Conservation (phyloP, 75 land plant genomes). For the Cryptomeria japonica region DNA sequence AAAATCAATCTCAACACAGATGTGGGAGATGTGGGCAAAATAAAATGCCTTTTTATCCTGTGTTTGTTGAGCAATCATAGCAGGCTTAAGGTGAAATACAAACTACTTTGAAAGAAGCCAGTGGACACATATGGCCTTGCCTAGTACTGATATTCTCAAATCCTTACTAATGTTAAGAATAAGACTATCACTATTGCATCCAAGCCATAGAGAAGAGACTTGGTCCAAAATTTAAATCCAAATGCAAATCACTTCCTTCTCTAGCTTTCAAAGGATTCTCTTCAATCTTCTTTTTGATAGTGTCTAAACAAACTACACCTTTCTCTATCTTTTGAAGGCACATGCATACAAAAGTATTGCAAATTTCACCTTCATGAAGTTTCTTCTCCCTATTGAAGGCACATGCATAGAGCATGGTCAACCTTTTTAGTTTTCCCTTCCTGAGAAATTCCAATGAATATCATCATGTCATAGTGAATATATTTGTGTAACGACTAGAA, state of each 20-base stretch:
- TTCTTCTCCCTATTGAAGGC: too few relatives aligned
- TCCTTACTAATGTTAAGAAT: slow-evolving; percentile 18
- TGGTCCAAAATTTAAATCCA: slow-evolving; percentile 15
- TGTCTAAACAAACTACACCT: slow-evolving; percentile 6
- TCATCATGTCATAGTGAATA: too few relatives aligned
- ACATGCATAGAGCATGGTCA: too few relatives aligned
- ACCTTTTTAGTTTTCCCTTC: too few relatives aligned
- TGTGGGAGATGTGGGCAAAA: too few relatives aligned
- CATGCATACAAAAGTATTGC: slow-evolving; percentile 12
- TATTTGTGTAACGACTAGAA: too few relatives aligned
- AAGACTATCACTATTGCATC: slow-evolving; percentile 17
- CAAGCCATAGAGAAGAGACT: slow-evolving; percentile 11
- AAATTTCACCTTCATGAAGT: too few relatives aligned
- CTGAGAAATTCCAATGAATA: too few relatives aligned
- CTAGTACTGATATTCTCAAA: background rate
- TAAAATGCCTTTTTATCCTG: too few relatives aligned
- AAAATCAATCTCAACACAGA: too few relatives aligned
- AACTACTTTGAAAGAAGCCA: slow-evolving; percentile 5
- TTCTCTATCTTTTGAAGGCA: slow-evolving; percentile 22
- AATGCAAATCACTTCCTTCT: slow-evolving; percentile 16
- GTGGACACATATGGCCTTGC: slow-evolving; percentile 4
- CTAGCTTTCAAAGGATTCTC: slow-evolving; percentile 9
- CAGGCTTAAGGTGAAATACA: background rate
- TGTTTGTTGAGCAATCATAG: too few relatives aligned
- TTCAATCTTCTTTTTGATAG: background rate